Base-by-base conservation (phyloP, 225 moss, liverwort and hornwort species). In the Antitrichia curtipendula region DNA sequence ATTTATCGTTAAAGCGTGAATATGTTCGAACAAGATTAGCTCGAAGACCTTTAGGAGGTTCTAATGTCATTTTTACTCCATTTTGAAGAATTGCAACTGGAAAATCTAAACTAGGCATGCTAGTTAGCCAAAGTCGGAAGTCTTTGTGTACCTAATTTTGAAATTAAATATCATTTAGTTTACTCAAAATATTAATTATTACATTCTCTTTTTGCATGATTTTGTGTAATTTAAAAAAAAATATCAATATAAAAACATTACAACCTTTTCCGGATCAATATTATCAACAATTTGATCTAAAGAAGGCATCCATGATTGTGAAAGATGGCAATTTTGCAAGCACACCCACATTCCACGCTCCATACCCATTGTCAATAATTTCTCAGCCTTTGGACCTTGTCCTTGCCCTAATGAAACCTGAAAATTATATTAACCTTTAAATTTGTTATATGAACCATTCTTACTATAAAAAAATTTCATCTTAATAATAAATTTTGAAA, bases 341-440 rank as follows among this genome's bases (percentile, higher is more conserved):
- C 95, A 96, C 54, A 97, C 97, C 97, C 97, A 97, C 96, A 96
- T 96, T 73, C 97, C 97, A 62, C 95, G 94, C 85, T 96, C 97
- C 96, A 97, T 97, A 18, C 97, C 96, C 91, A 92, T 92, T 64
- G 91, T 87, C 49, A 97, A 88, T 61, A 97, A 47, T 85, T 96
- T 97, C 68, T 97, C 94, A 70, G 95, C 97, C 68, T 97, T 97
- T 9, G 96, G 95, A 59, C 96, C 97, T 93, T 97, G 97, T 7
- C 96, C 96, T 93, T 97, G 96, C 22, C 96, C 96, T 38, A 97
- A 78, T 56, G 96, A 97, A 22, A 97, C 94, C 96, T 96, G 71
- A 9, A 63, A 82, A 6, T 14, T 49, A 3, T 21, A 56, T 16
- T 31, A 24, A 19, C 3, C 72, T 62, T 23, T 8, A 29, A 19